Conservation (phyloP, 164 flowering plant species). For the Houttuynia cordata region DNA sequence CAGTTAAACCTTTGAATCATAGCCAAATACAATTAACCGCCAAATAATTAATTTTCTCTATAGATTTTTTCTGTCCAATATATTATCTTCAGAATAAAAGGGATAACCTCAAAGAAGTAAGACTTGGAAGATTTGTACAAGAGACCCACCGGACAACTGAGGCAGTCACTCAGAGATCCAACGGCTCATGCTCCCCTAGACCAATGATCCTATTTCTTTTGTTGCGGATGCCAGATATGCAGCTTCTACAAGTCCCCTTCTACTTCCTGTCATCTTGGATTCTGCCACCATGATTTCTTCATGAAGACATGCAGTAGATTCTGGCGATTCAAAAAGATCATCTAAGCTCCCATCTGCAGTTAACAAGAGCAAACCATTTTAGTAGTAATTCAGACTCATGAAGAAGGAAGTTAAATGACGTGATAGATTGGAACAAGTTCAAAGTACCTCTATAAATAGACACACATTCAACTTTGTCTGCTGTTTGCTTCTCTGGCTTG, state of each 20-base stretch:
- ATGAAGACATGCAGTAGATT: constrained; percentile 12
- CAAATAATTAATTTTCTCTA: no score
- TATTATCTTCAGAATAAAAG: constrained; percentile 45
- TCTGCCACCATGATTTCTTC: constrained; percentile 11
- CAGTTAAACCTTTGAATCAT: no score
- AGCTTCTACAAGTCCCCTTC: constrained; percentile 17
- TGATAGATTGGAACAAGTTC: background rate
- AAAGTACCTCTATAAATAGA: background rate
- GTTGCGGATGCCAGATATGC: constrained; percentile 36
- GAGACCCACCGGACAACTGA: constrained; percentile 91
- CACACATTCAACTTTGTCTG: constrained; percentile 29
- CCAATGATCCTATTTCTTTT: constrained; percentile 78
- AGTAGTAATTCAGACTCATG: constrained; percentile 4
- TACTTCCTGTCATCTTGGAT: constrained; percentile 19
- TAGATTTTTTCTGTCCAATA: no score
- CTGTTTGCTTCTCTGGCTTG: constrained; percentile 17
- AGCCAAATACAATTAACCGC: no score
- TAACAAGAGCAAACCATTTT: no score
- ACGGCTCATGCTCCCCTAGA: constrained; percentile 61
- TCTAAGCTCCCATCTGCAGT: constrained; percentile 25
- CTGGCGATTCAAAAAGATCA: constrained; percentile 20
- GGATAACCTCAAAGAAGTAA: constrained; percentile 62
- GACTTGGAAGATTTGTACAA: constrained; percentile 58
- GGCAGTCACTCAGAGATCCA: constrained; percentile 58
- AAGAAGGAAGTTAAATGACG: background rate